These are phyloP conservation scores for Albatrellus sp. DNA, from an alignment of 1,284 basidiomycete genomes.

Conservation along the genomic window DNA sequence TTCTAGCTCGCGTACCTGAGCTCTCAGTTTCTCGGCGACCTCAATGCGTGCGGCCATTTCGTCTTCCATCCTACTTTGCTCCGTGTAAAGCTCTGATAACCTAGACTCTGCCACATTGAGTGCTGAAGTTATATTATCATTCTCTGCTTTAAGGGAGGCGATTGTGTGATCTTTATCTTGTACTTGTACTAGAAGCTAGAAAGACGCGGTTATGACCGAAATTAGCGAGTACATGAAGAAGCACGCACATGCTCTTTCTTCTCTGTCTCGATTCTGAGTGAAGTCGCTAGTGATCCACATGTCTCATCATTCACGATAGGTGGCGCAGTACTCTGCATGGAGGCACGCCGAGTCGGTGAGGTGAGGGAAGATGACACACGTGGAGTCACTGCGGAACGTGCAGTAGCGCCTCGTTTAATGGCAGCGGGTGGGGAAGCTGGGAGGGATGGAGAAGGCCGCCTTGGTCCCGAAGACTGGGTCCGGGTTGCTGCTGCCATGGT, in stretches of 20 bases:
- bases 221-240: slow-evolving; percentile 2
- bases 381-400: slow-evolving; percentile 23
- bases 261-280: slow-evolving; percentile 63
- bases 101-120: slow-evolving; percentile 55
- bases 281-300: slow-evolving; percentile 41
- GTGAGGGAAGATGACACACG: slow-evolving; percentile 20
- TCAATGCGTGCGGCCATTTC: slow-evolving; percentile 70
- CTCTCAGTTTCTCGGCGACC: slow-evolving; percentile 62
- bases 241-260: slow-evolving; percentile 58
- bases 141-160: slow-evolving; percentile 44
- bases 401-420: slow-evolving; percentile 25
- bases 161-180: slow-evolving; percentile 69
- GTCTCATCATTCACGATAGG: slow-evolving; percentile 28
- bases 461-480: slow-evolving; percentile 31
- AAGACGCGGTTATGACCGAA: slow-evolving; percentile 6
- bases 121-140: slow-evolving; percentile 46
- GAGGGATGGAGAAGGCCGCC: slow-evolving; percentile 19
- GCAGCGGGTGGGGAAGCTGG: slow-evolving; percentile 14
- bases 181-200: slow-evolving; percentile 57
- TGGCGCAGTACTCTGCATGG: slow-evolving; percentile 28
- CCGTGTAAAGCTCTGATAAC: slow-evolving; percentile 63
- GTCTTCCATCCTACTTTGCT: slow-evolving; percentile 65
- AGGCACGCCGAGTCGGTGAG: slow-evolving; percentile 35
- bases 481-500: slow-evolving; percentile 19
- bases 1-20: slow-evolving; percentile 69